Percentiles rank a stretch among this genome's conserved stretches.
Evolutionary conservation across 768 basidiomycete species (phyloP).

Genomic region (Asterophora lycoperdoides): DNA sequence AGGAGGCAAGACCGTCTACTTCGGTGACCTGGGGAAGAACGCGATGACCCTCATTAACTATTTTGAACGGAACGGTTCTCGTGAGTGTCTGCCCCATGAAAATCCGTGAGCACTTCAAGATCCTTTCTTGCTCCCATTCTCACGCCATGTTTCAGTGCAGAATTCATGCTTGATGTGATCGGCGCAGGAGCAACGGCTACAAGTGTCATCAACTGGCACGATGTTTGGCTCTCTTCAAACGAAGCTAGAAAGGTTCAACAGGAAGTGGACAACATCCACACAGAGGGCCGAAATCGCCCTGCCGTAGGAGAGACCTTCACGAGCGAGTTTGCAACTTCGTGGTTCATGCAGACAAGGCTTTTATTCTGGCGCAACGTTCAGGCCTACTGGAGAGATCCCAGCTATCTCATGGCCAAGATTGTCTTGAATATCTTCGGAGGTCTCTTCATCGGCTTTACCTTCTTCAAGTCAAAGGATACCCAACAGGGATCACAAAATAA

Average conservation of each 20-base stretch:
- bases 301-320: constrained; percentile 33
- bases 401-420: constrained; percentile 58
- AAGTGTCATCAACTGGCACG: constrained; percentile 51
- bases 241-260: constrained; percentile 34
- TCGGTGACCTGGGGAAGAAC: constrained; percentile 66
- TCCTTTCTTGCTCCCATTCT: neutral
- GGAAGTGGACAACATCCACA: constrained; percentile 45
- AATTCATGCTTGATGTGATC: constrained; percentile 67
- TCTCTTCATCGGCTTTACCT: constrained; percentile 60
- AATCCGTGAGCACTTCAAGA: constrained; percentile 58
- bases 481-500: constrained; percentile 62
- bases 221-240: constrained; percentile 50
- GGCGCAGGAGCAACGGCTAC: constrained; percentile 68
- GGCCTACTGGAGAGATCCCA: constrained; percentile 54
- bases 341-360: constrained; percentile 43
- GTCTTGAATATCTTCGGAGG: constrained; percentile 50
- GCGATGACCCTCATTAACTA: constrained; percentile 63
- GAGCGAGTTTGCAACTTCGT: constrained; percentile 50
- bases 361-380: constrained; percentile 41
- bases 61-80: constrained; percentile 68
- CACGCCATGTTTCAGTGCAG: constrained; percentile 35
- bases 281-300: constrained; percentile 40
- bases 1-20: constrained; percentile 77
- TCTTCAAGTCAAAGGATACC: constrained; percentile 50
- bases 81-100: constrained; percentile 55